Base-by-base conservation (phyloP, 306 rosid species). In the Betula pendula region DNA sequence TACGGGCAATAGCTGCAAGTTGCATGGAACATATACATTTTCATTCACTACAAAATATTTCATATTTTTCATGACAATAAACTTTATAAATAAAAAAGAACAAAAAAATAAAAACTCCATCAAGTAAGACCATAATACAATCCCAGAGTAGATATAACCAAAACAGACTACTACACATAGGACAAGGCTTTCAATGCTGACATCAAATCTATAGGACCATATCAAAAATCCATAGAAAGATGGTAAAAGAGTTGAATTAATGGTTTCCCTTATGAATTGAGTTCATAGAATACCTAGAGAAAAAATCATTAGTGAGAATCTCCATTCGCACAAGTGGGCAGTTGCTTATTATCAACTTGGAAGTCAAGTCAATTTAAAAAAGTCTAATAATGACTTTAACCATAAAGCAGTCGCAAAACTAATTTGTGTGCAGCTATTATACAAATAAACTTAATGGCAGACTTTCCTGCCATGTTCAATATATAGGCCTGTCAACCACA, bases 1-100 rank as follows among this genome's bases (percentile, higher is more conserved):
- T 92, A 45, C 97, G 92, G 52, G 98, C 83, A 75, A 87, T 80
- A 35, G 85, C 84, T 88, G 86, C 80, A 79, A 65, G 50, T 66
- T 63, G 4, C 5, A 8, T 16, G 20, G 3, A 20, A 19, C 47
- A 24, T 19, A 35, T 9, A 6, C 19, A 19, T 8, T 8, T 8
- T 66, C 44, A 38, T n/a, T n/a, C 49, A 19, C 44, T 35, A 16
- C 4, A 66, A 35, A 38, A 16, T 66, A 66, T 66, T 56, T 56
- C 35, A 24, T 13, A 56, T 3, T 56, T 22, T 24, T 56, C 63
- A 20, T 56, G 63, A 16, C 27, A 56, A 56, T 20, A 56, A 24
- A 24, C 33, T 56, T 4, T 2, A 9, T 11, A 45, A 38, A 45
- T 10, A 45, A 45, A 45, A 44, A 44, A 0, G 8, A 43, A 0